Percentiles rank a stretch among this genome's conserved stretches.
Evolutionary conservation across 2,329 filamentous ascomycete species (phyloP).

Genomic region (Teratosphaeria viscida): DNA sequence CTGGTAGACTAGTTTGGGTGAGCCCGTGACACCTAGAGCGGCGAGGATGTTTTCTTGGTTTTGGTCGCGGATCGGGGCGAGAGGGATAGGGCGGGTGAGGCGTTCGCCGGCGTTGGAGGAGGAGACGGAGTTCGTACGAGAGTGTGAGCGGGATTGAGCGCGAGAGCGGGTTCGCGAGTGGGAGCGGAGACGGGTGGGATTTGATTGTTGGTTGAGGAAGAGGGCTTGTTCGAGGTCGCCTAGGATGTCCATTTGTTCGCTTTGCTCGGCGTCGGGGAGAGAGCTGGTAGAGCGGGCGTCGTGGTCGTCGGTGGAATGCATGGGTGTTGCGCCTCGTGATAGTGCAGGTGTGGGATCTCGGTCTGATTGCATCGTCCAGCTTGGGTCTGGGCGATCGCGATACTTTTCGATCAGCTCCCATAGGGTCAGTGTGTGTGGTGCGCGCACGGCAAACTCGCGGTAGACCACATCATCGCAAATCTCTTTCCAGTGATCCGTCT

Average conservation of each 20-base stretch:
- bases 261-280: not conserved
- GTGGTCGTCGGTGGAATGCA: not conserved
- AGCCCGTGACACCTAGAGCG: conserved; percentile 27
- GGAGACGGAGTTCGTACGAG: conserved; percentile 16
- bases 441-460: conserved; percentile 33
- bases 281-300: not conserved
- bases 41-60: conserved; percentile 27
- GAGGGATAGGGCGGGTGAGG: conserved; percentile 14
- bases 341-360: not conserved
- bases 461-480: conserved; percentile 43
- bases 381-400: conserved; percentile 9
- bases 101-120: conserved; percentile 11
- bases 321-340: not conserved
- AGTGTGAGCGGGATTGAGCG: conserved; percentile 15
- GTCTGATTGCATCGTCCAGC: not conserved
- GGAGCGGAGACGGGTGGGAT: conserved; percentile 1
- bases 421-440: conserved; percentile 32
- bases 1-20: conserved; percentile 27
- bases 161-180: conserved; percentile 13
- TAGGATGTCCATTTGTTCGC: conserved; percentile 6
- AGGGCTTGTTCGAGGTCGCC: conserved; percentile 25
- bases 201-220: not conserved
- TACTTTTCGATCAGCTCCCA: conserved; percentile 26
- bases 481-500: conserved; percentile 41
- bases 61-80: conserved; percentile 18